Percentiles rank a stretch among this genome's conserved stretches.
These are phyloP conservation scores for Chenopodium album DNA, from an alignment of 148 eudicot genomes.

Conservation along the genomic window DNA sequence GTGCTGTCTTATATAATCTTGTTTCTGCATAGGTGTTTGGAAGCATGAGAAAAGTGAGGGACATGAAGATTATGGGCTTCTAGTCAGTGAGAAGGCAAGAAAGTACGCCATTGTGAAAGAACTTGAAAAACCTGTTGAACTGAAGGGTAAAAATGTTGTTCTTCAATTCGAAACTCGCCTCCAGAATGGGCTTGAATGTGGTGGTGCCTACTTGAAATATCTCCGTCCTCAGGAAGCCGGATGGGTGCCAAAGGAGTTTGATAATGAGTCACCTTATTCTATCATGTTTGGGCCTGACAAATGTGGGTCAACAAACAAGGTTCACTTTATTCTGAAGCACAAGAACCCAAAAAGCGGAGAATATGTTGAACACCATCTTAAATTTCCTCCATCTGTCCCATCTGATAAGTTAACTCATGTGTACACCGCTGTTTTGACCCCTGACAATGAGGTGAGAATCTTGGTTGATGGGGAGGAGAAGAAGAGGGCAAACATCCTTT, in stretches of 20 bases:
- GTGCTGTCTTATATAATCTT: conserved; percentile 1
- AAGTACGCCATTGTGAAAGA: conserved; percentile 94
- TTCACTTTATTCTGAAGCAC: conserved; percentile 90
- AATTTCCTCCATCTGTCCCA: conserved; percentile 85
- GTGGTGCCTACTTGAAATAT: conserved; percentile 82
- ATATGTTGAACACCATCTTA: conserved; percentile 87
- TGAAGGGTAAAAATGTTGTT: conserved; percentile 62
- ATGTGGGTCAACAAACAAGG: conserved; percentile 96
- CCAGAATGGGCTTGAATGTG: conserved; percentile 84
- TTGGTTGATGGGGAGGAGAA: conserved; percentile 92
- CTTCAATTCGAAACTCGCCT: conserved; percentile 89
- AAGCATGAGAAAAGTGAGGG: conserved; percentile 89
- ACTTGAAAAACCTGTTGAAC: conserved; percentile 61
- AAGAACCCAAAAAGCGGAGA: conserved; percentile 91
- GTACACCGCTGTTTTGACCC: conserved; percentile 74
- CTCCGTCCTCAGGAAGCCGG: conserved; percentile 90
- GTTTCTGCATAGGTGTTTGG: conserved; percentile 63
- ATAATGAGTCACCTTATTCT: conserved; percentile 75
- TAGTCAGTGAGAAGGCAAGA: conserved; percentile 85
- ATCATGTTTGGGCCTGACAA: conserved; percentile 94
- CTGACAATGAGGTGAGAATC: conserved; percentile 63
- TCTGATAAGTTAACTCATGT: conserved; percentile 82
- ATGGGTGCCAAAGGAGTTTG: conserved; percentile 74
- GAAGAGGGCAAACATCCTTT: conserved; percentile 75
- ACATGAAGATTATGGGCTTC: conserved; percentile 93